A percentile compares a stretch with the other conserved stretches of the same genome.
Conservation (phyloP, 176 grass and related monocot species). For the Eremochloa ophiuroides region DNA sequence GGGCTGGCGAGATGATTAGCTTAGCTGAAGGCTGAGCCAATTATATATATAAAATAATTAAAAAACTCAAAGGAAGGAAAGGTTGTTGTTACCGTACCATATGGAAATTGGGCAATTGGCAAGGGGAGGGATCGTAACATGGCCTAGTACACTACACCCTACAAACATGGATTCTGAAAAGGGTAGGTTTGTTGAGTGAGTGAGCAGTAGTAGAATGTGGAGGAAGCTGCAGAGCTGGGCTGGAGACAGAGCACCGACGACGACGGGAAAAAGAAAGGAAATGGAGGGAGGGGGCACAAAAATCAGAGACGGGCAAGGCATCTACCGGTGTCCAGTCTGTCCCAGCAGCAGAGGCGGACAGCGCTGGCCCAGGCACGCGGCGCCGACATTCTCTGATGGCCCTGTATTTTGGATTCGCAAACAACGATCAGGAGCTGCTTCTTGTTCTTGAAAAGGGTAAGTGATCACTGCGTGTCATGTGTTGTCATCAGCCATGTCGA, state of each 20-base stretch:
- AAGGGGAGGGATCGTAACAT: not conserved
- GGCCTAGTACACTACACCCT: too few relatives aligned
- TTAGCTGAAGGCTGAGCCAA: not conserved
- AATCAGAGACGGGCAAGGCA: constrained; percentile 17
- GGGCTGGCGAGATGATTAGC: constrained; percentile 33
- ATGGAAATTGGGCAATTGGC: not conserved
- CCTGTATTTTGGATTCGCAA: too few relatives aligned
- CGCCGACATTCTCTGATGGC: too few relatives aligned
- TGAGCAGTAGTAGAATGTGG: not conserved
- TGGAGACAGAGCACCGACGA: not conserved
- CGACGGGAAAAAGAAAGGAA: not conserved
- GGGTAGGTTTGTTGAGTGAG: not conserved
- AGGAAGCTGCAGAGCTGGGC: not conserved
- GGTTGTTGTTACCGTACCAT: not conserved
- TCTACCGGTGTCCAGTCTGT: not conserved
- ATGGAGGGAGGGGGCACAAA: not conserved
- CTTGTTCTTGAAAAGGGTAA: too few relatives aligned
- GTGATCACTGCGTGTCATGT: too few relatives aligned
- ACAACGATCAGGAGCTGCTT: too few relatives aligned
- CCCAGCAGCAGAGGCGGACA: too few relatives aligned
- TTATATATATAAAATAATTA: not conserved
- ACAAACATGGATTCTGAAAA: not conserved
- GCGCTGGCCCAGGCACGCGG: too few relatives aligned
- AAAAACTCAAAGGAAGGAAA: not conserved
- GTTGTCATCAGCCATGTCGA: too few relatives aligned